These are phyloP conservation scores for Lichina pygmaea DNA, from an alignment of 495 filamentous ascomycete genomes.

Conservation along the genomic window DNA sequence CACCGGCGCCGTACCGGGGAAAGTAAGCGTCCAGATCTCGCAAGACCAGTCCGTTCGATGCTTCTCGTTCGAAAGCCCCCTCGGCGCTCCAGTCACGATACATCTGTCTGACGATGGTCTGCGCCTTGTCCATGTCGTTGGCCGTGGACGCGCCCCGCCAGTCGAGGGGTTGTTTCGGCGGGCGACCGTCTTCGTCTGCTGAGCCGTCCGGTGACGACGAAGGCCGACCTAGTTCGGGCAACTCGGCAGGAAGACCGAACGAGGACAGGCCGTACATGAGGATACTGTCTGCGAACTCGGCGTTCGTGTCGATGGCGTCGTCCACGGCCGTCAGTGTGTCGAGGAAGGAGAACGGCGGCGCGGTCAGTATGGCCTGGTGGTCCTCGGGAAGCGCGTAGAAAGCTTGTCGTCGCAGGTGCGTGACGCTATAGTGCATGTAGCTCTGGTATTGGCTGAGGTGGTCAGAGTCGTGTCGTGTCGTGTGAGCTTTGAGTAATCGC, in stretches of 20 bases:
- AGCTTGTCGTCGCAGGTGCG: constrained; percentile 62
- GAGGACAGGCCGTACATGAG: constrained; percentile 33
- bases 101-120: constrained; percentile 73
- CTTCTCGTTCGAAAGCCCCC: constrained; percentile 41
- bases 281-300: constrained; percentile 56
- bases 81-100: constrained; percentile 85
- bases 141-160: constrained; percentile 41
- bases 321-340: constrained; percentile 53
- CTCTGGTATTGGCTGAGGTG: constrained; percentile 49
- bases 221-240: constrained; percentile 7
- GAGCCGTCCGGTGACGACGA: constrained; percentile 1
- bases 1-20: constrained; percentile 7
- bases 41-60: constrained; percentile 49
- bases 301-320: constrained; percentile 69
- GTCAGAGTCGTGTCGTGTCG: neutral
- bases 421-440: constrained; percentile 59
- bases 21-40: constrained; percentile 30
- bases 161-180: constrained; percentile 13
- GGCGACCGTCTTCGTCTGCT: neutral
- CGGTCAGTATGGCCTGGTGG: constrained; percentile 58
- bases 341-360: constrained; percentile 57
- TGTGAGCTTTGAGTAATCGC: neutral
- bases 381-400: constrained; percentile 72
- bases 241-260: constrained; percentile 23
- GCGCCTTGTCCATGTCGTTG: constrained; percentile 64